A percentile compares a stretch with the other conserved stretches of the same genome.
Evolutionary conservation across 2,329 filamentous ascomycete species (phyloP).

Genomic region (Nemania sp.): DNA sequence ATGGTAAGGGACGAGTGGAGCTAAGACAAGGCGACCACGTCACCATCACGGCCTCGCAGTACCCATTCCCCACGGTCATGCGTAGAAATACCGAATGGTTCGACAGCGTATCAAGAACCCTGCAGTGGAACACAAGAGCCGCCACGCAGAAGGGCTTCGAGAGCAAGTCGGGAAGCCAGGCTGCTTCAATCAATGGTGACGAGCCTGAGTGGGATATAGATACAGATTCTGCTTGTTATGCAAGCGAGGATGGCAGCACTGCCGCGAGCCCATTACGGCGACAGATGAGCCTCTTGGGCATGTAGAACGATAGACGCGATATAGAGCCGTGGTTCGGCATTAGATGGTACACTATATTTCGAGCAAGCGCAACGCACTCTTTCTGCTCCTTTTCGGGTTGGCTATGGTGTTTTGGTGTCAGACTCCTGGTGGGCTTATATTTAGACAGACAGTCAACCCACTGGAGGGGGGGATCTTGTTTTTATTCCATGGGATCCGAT

Average conservation of each 20-base stretch:
- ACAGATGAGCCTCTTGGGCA: slow-evolving; percentile 79
- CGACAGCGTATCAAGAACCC: slow-evolving; percentile 89
- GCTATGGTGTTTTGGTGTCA: slow-evolving; percentile 31
- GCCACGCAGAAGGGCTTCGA: slow-evolving; percentile 93
- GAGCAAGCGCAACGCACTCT: slow-evolving; percentile 27
- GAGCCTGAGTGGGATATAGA: slow-evolving; percentile 92
- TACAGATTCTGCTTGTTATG: slow-evolving; percentile 79
- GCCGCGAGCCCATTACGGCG: slow-evolving; percentile 75
- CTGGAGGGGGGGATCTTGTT: slow-evolving; percentile 11
- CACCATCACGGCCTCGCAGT: slow-evolving; percentile 94
- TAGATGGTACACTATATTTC: slow-evolving; percentile 30
- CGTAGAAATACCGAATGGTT: slow-evolving; percentile 95
- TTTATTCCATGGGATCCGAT: slow-evolving; percentile 14
- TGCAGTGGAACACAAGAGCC: slow-evolving; percentile 94
- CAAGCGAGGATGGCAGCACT: slow-evolving; percentile 78
- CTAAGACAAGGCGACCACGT: slow-evolving; percentile 94
- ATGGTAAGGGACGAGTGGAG: slow-evolving; percentile 95
- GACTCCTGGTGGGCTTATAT: background rate
- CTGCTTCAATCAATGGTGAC: slow-evolving; percentile 62
- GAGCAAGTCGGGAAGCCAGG: slow-evolving; percentile 58
- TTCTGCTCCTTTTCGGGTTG: slow-evolving; percentile 10
- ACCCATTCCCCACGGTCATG: slow-evolving; percentile 96
- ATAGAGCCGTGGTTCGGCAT: slow-evolving; percentile 34
- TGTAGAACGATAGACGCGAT: slow-evolving; percentile 50
- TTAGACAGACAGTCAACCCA: background rate